Evolutionary conservation across 495 filamentous ascomycete genomes (phyloP).

Genomic region (Ramalina intermedia): DNA sequence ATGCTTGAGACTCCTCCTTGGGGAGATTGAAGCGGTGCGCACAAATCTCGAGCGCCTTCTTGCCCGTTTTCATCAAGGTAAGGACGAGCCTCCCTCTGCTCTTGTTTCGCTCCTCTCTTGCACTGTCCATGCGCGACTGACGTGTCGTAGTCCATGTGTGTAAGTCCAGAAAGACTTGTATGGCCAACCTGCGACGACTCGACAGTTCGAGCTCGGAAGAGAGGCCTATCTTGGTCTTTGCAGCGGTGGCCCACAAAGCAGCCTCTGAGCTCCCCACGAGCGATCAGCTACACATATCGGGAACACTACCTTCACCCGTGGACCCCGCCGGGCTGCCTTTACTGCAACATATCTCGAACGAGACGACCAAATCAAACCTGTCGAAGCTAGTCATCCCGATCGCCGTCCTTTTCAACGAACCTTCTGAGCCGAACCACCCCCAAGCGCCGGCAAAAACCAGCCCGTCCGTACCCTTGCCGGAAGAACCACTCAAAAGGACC

Average conservation of each 20-base stretch:
- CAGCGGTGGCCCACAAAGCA: not conserved
- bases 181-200: slow-evolving; percentile 52
- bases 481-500: slow-evolving; percentile 4
- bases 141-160: slow-evolving; percentile 52
- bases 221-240: slow-evolving; percentile 55
- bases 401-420: slow-evolving; percentile 40
- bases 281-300: not conserved
- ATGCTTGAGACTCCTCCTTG: slow-evolving; percentile 19
- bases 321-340: slow-evolving; percentile 39
- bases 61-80: slow-evolving; percentile 40
- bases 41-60: slow-evolving; percentile 35
- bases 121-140: slow-evolving; percentile 4
- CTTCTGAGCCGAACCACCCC: slow-evolving; percentile 9
- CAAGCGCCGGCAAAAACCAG: slow-evolving; percentile 2
- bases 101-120: slow-evolving; percentile 1
- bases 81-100: slow-evolving; percentile 11
- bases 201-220: slow-evolving; percentile 20
- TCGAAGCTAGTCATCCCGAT: slow-evolving; percentile 65
- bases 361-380: slow-evolving; percentile 53
- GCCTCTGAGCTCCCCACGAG: not conserved
- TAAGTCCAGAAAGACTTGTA: slow-evolving; percentile 52
- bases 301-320: not conserved
- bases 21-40: slow-evolving; percentile 36
- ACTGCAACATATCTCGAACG: slow-evolving; percentile 51
- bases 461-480: slow-evolving; percentile 16